These are phyloP conservation scores for Cystobasidium tubakii DNA, from an alignment of 768 basidiomycete genomes.

Conservation along the genomic window DNA sequence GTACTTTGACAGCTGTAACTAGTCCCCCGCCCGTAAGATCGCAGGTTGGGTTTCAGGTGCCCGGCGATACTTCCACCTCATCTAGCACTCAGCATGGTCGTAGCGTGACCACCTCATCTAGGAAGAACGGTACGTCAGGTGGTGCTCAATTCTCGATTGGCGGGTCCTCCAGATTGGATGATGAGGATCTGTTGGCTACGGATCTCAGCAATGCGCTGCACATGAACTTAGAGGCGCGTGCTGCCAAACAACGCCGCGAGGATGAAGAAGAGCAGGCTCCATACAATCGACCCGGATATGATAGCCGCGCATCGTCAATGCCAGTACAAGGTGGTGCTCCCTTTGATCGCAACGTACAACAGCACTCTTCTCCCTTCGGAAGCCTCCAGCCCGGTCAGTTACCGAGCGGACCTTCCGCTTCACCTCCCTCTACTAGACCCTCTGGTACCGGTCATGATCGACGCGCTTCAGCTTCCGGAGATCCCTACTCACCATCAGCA, in stretches of 20 bases:
- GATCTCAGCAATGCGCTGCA: constrained; percentile 45
- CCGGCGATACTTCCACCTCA: constrained; percentile 23
- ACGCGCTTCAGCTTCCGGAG: constrained; percentile 23
- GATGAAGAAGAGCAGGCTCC: background rate
- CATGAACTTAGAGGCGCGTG: constrained; percentile 45
- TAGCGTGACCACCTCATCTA: background rate
- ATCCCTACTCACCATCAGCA: constrained; percentile 29
- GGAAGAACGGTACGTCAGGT: background rate
- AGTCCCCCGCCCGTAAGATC: constrained; percentile 34
- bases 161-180: constrained; percentile 37
- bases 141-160: background rate
- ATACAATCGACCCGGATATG: background rate
- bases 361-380: background rate
- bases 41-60: constrained; percentile 43
- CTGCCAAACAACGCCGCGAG: constrained; percentile 18
- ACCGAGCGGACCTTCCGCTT: background rate
- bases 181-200: constrained; percentile 45
- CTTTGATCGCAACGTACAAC: background rate
- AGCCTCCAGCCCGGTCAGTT: background rate
- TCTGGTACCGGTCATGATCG: background rate
- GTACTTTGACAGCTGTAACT: constrained; percentile 27
- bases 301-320: constrained; percentile 10
- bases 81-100: background rate
- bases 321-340: background rate
- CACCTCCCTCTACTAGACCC: constrained; percentile 6